Percentiles rank a stretch among this genome's conserved stretches.
These are phyloP conservation scores for Psidium friedrichsthalianum DNA, from an alignment of 345 rosid genomes.

Conservation along the genomic window DNA sequence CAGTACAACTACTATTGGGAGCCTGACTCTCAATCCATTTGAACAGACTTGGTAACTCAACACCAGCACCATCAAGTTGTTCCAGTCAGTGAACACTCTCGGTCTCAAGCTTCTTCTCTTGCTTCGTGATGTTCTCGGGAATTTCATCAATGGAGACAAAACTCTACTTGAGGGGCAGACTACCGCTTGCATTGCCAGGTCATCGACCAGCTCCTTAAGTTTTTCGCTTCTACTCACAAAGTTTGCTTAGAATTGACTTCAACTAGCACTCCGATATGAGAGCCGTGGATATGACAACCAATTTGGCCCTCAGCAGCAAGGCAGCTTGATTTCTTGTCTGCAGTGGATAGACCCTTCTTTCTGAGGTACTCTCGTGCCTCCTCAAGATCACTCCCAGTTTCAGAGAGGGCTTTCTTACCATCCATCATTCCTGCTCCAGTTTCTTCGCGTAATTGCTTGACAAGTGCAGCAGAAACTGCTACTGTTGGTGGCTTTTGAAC, in stretches of 20 bases:
- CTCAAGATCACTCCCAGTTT: conserved; percentile 82
- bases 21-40: conserved; percentile 80
- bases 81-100: no score
- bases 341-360: conserved; percentile 87
- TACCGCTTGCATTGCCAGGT: conserved; percentile 87
- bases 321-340: conserved; percentile 89
- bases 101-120: conserved; percentile 83
- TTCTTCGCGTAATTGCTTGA: conserved; percentile 90
- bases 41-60: conserved; percentile 81
- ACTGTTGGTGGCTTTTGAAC: conserved; percentile 41
- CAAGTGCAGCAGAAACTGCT: conserved; percentile 68
- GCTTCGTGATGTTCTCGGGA: conserved; percentile 31
- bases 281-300: conserved; percentile 81
- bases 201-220: conserved; percentile 81
- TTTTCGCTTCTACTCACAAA: conserved; percentile 86
- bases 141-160: conserved; percentile 62
- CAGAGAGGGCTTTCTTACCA: conserved; percentile 90
- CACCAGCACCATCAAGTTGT: conserved; percentile 98
- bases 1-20: conserved; percentile 74
- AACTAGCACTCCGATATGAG: conserved; percentile 77
- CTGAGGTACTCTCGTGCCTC: conserved; percentile 92
- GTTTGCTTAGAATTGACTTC: conserved; percentile 94
- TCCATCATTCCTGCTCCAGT: conserved; percentile 99
- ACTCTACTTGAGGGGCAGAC: conserved; percentile 83
- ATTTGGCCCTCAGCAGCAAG: conserved; percentile 96